Percentiles rank a stretch among this genome's conserved stretches.
These are phyloP conservation scores for Nothophaeocryptopus gaeumannii DNA, from an alignment of 2,329 filamentous ascomycete species.

Conservation along the genomic window DNA sequence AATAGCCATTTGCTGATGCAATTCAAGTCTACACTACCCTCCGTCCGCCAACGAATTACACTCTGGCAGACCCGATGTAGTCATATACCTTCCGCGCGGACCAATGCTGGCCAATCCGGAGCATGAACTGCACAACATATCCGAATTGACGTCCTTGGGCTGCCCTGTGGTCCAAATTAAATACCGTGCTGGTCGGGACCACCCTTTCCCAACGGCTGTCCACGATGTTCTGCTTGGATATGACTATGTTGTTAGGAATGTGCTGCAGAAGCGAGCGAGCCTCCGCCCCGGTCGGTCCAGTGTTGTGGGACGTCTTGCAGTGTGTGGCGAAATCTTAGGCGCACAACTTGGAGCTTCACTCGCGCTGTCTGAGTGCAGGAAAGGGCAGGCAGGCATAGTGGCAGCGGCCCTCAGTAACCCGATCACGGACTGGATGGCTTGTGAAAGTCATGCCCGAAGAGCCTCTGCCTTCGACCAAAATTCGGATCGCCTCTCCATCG, in stretches of 20 bases:
- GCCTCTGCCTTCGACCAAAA: neutral
- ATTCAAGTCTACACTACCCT: too few relatives aligned
- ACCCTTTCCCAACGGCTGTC: conserved; percentile 45
- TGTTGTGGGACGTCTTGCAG: conserved; percentile 31
- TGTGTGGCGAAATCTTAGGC: conserved; percentile 50
- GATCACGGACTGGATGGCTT: conserved; percentile 46
- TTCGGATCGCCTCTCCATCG: conserved; percentile 11
- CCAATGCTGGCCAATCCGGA: conserved; percentile 34
- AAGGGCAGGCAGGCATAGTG: conserved; percentile 40
- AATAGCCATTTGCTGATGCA: too few relatives aligned
- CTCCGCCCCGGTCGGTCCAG: conserved; percentile 25
- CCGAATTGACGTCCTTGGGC: conserved; percentile 37
- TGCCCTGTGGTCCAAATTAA: conserved; percentile 46
- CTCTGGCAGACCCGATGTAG: conserved; percentile 3
- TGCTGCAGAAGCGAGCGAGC: conserved; percentile 31
- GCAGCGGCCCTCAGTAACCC: conserved; percentile 49
- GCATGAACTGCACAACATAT: conserved; percentile 32
- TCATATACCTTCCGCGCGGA: conserved; percentile 46
- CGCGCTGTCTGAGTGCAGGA: conserved; percentile 49
- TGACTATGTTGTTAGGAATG: conserved; percentile 47
- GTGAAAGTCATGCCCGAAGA: conserved; percentile 26
- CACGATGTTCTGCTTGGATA: conserved; percentile 49
- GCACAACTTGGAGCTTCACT: conserved; percentile 49
- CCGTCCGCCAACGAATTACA: too few relatives aligned
- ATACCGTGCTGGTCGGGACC: conserved; percentile 40